Percentiles rank a stretch among this genome's conserved stretches.
Conservation (phyloP, 2,329 filamentous ascomycete species). For the Neopestalotiopsis rosae region DNA sequence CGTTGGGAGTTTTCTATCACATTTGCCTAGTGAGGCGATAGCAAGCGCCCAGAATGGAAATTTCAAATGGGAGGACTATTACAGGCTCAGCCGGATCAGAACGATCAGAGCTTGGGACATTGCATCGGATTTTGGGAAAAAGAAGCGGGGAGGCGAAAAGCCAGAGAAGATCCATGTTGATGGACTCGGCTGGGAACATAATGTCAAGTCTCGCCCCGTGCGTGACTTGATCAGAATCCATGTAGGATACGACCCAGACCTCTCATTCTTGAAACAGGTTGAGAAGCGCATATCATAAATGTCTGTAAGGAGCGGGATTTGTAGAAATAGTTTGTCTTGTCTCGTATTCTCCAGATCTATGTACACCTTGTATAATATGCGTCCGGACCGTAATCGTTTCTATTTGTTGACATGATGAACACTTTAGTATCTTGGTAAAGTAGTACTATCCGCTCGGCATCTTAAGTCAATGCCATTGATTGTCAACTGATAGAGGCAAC, state of each 20-base stretch:
- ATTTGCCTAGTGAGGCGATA: neutral
- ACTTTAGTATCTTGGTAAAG: too few relatives aligned
- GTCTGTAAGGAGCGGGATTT: neutral
- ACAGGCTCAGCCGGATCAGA: constrained; percentile 4
- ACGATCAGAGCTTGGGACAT: constrained; percentile 4
- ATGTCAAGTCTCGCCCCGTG: neutral
- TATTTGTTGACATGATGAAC: too few relatives aligned
- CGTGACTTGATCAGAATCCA: neutral
- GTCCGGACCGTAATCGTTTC: too few relatives aligned
- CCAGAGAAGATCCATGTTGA: neutral
- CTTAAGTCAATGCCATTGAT: too few relatives aligned
- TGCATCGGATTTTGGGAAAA: constrained; percentile 16
- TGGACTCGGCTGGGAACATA: neutral
- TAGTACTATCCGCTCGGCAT: too few relatives aligned
- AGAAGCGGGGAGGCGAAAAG: neutral
- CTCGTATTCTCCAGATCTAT: too few relatives aligned
- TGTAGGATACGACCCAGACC: constrained; percentile 13
- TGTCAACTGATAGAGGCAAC: too few relatives aligned
- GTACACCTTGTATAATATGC: too few relatives aligned
- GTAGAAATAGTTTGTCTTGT: too few relatives aligned
- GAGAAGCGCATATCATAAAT: neutral
- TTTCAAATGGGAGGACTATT: constrained; percentile 19
- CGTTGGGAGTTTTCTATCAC: constrained; percentile 11
- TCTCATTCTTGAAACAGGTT: constrained; percentile 2
- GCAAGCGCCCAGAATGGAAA: neutral